Percentiles rank a stretch among this genome's conserved stretches.
These are phyloP conservation scores for Escovopsis weberi DNA, from an alignment of 2,329 filamentous ascomycete genomes.

Conservation along the genomic window DNA sequence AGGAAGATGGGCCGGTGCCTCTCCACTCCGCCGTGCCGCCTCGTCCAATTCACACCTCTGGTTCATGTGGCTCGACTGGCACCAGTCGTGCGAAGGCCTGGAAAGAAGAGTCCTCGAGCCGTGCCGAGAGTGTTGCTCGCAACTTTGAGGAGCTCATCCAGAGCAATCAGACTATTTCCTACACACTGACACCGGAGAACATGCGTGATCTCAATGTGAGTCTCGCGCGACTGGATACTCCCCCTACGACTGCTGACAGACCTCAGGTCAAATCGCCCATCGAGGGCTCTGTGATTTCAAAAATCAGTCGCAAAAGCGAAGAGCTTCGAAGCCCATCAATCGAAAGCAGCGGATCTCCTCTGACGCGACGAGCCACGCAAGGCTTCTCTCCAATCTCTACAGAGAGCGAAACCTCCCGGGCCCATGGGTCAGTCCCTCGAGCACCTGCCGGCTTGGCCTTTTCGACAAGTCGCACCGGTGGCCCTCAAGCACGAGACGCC, in stretches of 20 bases:
- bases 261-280: constrained; percentile 24
- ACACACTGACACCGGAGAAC: constrained; percentile 64
- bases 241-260: constrained; percentile 6
- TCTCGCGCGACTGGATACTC: constrained; percentile 4
- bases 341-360: constrained; percentile 20
- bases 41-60: constrained; percentile 31
- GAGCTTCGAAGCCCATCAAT: constrained; percentile 24
- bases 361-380: constrained; percentile 2
- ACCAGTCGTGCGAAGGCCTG: constrained; percentile 33
- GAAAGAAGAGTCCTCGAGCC: constrained; percentile 34
- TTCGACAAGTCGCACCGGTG: constrained; percentile 11
- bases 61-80: constrained; percentile 31
- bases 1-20: constrained; percentile 15
- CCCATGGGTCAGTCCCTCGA: constrained; percentile 9
- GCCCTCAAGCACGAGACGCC: constrained; percentile 50
- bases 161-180: constrained; percentile 70
- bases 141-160: constrained; percentile 70
- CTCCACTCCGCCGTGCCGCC: constrained; percentile 12
- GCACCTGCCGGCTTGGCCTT: constrained; percentile 10
- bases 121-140: constrained; percentile 44
- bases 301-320: constrained; percentile 31
- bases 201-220: constrained; percentile 64
- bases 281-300: constrained; percentile 26
- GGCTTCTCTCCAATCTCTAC: background rate
- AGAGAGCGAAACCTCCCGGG: constrained; percentile 7